Percentiles rank a stretch among this genome's conserved stretches.
Evolutionary conservation across 306 rosid genomes (phyloP).

Genomic region (Begonia masoniana): DNA sequence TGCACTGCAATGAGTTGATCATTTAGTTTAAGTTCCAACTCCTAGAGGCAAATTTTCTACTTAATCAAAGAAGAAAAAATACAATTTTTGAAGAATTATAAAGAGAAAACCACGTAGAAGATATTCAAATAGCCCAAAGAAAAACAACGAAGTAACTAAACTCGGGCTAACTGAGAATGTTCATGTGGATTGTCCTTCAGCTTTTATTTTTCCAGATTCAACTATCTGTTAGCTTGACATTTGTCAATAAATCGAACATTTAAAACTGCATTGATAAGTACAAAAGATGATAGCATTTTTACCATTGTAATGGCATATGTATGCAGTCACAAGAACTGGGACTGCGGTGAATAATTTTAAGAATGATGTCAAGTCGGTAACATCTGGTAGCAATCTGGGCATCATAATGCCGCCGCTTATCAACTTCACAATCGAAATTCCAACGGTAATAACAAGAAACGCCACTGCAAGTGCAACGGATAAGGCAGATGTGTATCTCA

Average conservation of each 20-base stretch:
- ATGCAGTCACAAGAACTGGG: slow-evolving; percentile 78
- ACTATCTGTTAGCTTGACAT: too few species aligned
- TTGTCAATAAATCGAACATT: too few species aligned
- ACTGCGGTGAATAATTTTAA: slow-evolving; percentile 56
- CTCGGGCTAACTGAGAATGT: too few species aligned
- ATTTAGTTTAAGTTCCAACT: slow-evolving; percentile 8
- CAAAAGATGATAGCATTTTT: slow-evolving; percentile 11
- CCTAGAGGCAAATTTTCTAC: background rate
- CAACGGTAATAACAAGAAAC: slow-evolving; percentile 75
- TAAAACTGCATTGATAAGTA: background rate
- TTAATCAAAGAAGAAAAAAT: background rate
- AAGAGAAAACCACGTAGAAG: too few species aligned
- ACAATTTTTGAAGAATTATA: background rate
- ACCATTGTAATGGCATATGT: slow-evolving; percentile 84
- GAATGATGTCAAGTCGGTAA: slow-evolving; percentile 41
- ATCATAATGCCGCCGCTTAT: slow-evolving; percentile 48
- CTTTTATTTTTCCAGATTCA: too few species aligned
- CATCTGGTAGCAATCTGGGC: slow-evolving; percentile 65
- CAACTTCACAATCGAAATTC: slow-evolving; percentile 65
- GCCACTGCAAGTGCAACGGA: slow-evolving; percentile 72
- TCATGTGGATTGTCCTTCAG: too few species aligned
- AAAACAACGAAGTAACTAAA: too few species aligned
- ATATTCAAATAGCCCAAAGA: too few species aligned
- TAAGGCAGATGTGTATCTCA: slow-evolving; percentile 74
- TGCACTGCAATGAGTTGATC: slow-evolving; percentile 47